Base-by-base conservation (phyloP, 192 early-diverging fungal species). In the Backusella liffmaniae region DNA sequence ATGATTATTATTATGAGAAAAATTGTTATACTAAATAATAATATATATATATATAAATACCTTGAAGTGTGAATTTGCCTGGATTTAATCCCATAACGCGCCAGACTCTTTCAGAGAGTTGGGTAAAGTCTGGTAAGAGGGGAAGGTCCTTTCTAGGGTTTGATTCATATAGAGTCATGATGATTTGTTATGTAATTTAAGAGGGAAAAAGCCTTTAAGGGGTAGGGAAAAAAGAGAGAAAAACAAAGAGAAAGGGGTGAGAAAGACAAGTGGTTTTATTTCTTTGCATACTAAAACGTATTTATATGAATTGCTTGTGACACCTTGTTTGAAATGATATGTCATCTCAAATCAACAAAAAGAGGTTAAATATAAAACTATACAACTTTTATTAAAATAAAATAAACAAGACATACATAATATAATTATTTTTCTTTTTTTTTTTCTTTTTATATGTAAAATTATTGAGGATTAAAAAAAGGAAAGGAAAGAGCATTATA, bases 61-160 rank as follows among this genome's bases (percentile, higher is more conserved):
- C 94, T 79, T 96, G 91, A 5, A 96, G 84, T 12, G 92, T 93
- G 70, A 94, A 93, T 30, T 87, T 88, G n/a, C 91, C 87, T 0
- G 95, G 95, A 74, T 96, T 96, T 15, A 93, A 82, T 5, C 92
- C 95, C 21, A 94, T 82, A 8, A 96, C 84, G 4, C 93, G 89
- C 49, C 89, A 79, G 3, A 94, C 88, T 69, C 85, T 80, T n/a
- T 83, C 76, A 9, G 92, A 90, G 4, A 94, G 72, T 32, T 80
- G 80, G 42, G 87, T 78, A 56, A 92, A 85, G 59, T 81, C 76
- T 23, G 89, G 87, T 18, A 90, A 62, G 42, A 78, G 71, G 36
- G 86, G 83, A 18, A 86, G 77, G 44, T 81, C 74, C 67, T 85
- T 84, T 62, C 56, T 62, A 29, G 56, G 10, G 56, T 62, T 12